phyloP scores from a whole-genome alignment of 331 rosid species.

The Acacia pycnantha region DNA sequence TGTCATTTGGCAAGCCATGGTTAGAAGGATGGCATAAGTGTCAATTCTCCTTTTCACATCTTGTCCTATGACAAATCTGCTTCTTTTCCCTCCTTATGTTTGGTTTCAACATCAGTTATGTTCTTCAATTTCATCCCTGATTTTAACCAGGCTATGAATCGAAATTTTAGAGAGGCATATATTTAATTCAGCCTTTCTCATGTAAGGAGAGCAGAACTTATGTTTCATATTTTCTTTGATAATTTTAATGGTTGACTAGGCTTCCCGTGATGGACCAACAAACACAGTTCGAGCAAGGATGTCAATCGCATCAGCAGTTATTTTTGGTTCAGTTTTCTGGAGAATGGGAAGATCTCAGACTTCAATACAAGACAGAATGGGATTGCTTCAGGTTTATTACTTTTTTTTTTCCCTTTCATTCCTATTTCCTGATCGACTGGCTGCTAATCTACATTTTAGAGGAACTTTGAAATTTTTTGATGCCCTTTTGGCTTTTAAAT shows the following conservation, averaged over 20 bases:
- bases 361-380: conserved; percentile 98
- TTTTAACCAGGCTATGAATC: conserved; percentile 9
- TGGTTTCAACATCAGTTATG: conserved; percentile 9
- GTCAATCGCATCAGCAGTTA: conserved; percentile 93
- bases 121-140: conserved; percentile 8
- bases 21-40: conserved; percentile 3
- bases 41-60: conserved; percentile 5
- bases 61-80: background rate
- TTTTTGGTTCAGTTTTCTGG: conserved; percentile 98
- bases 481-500: conserved; percentile 11
- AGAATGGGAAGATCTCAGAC: conserved; percentile 97
- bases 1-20: conserved; percentile 24
- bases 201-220: conserved; percentile 24
- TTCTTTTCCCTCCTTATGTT: conserved; percentile 8
- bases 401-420: conserved; percentile 30
- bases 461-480: conserved; percentile 20
- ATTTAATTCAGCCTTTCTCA: background rate
- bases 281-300: conserved; percentile 95
- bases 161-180: background rate
- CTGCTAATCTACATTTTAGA: conserved; percentile 4
- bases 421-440: conserved; percentile 4
- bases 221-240: conserved; percentile 28
- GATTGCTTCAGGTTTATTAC: conserved; percentile 90
- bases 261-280: conserved; percentile 96
- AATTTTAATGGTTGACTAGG: conserved; percentile 50